Evolutionary conservation across 73 alveolate genomes (phyloP).

Genomic region (Paramecium bursaria): DNA sequence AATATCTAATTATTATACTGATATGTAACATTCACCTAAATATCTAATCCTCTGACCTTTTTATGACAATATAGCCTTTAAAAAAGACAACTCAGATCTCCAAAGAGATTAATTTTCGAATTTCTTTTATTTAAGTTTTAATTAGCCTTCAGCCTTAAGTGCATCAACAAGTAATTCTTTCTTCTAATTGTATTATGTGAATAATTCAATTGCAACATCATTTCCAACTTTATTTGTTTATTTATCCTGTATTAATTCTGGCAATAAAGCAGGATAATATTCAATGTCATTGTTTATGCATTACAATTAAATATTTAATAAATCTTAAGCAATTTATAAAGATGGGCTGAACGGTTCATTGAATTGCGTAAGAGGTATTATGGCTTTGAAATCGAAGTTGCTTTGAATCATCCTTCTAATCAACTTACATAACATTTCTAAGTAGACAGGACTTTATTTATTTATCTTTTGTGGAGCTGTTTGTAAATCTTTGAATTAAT

Average conservation of each 20-base stretch:
- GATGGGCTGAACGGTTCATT: conserved; percentile 19
- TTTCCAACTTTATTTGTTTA: conserved; percentile 61
- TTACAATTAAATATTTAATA: conserved; percentile 18
- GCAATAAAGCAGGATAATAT: conserved; percentile 59
- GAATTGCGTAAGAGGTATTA: neutral
- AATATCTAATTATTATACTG: conserved; percentile 33
- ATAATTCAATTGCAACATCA: conserved; percentile 57
- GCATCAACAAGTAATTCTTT: neutral
- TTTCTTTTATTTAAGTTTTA: conserved; percentile 14
- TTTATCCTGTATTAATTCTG: conserved; percentile 49
- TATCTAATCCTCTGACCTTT: neutral
- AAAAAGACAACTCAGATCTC: conserved; percentile 43
- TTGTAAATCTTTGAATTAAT: conserved; percentile 55
- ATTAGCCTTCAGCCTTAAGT: neutral
- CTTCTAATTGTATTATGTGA: conserved; percentile 12
- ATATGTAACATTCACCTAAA: conserved; percentile 21
- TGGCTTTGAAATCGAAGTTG: conserved; percentile 27
- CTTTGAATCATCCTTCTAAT: conserved; percentile 87
- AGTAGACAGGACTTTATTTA: conserved; percentile 75
- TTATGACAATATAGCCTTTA: conserved; percentile 14
- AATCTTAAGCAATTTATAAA: conserved; percentile 26
- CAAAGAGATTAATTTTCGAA: conserved; percentile 1
- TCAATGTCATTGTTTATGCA: conserved; percentile 49
- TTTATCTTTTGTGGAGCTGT: conserved; percentile 37
- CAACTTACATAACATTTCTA: conserved; percentile 87